Base-by-base conservation (phyloP, 2,329 filamentous ascomycete genomes). In the Pyrenophora tritici-repentis region DNA sequence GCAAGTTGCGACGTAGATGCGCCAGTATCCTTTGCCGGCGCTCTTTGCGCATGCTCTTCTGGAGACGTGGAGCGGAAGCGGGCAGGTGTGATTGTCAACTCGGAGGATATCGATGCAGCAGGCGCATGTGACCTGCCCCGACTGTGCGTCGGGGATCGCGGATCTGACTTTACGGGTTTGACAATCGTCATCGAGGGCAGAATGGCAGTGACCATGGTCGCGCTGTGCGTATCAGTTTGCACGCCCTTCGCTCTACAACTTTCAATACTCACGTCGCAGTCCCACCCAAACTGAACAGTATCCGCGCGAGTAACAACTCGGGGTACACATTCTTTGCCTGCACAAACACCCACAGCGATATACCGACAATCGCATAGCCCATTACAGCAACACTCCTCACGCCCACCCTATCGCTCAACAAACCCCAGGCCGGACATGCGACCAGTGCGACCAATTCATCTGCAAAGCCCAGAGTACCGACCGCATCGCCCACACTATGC, bases 141-240 rank as follows among this genome's bases (percentile, higher is more conserved):
- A 35, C 46, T 38, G 6, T 60, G 67, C 3, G 52, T 63, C 48
- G 62, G 67, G 55, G 52, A 66, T 47, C 66, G 54, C 3, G 66
- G 61, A 37, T 70, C 64, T 2, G 51, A 56, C 26, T 65, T 47
- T 33, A 63, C 56, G 35, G 65, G 56, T 43, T 55, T 70, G 31
- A 59, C 57, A 14, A 63, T 65, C 9, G 83, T 83, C 74, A 88
- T 85, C 22, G 81, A 86, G 1, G 94, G 94, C 18, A 99, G 80
- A 38, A 96, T 91, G 3, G 94, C 94, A 7, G 94, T 97, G 16
- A 99, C 94, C 94, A 99, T 99, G 1, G 94, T 97, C 12, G 91
- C 74, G 31, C 78, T 80, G 42, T 40, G 17, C 33, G 33, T 34
- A 35, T 67, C 53, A 67, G 60, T 52, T 45, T 32, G 18, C 32